Base-by-base conservation (phyloP, 441 rosid species). In the Melastoma candidum region DNA sequence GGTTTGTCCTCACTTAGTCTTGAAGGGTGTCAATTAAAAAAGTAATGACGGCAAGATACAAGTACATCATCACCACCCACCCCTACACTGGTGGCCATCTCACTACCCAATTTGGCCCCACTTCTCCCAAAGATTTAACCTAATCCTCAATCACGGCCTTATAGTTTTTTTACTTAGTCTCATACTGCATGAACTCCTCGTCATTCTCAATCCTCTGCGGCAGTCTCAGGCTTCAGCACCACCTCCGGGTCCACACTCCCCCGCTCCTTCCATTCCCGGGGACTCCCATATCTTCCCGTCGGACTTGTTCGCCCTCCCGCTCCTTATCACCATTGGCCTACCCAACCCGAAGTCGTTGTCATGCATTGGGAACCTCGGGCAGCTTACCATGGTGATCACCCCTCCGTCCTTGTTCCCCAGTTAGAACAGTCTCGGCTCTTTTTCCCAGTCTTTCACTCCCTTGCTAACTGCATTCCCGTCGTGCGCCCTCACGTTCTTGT, bases 341-440 rank as follows among this genome's bases (percentile, higher is more conserved):
- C 68, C 68, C 68, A 62, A 64, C 43, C 68, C 63, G 44, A 57
- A 64, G 47, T 64, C 68, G 47, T 64, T 64, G 24, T 64, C 68
- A 54, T 58, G 58, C 68, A 65, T 65, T 11, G 68, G 68, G 55
- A 65, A 65, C 49, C 63, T 45, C 55, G 68, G 63, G 1, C 63
- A 65, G 63, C 68, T 65, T 44, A 63, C 68, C 63, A 65, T 58
- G 26, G 68, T 65, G 56, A 65, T 53, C 12, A 46, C 53, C 36
- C 63, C 56, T 45, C 68, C 68, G 59, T 65, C 68, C 53, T 47
- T 14, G 54, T 65, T 65, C 49, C 68, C 68, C 51, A 65, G 48
- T 2, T 63, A 61, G 55, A 65, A 65, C 58, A 60, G 58, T 50
- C 63, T 36, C 11, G 68, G 68, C 7, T 58, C 57, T 24, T 45